phyloP scores from a whole-genome alignment of 169 alveolate species.

The Plasmodium inui region DNA sequence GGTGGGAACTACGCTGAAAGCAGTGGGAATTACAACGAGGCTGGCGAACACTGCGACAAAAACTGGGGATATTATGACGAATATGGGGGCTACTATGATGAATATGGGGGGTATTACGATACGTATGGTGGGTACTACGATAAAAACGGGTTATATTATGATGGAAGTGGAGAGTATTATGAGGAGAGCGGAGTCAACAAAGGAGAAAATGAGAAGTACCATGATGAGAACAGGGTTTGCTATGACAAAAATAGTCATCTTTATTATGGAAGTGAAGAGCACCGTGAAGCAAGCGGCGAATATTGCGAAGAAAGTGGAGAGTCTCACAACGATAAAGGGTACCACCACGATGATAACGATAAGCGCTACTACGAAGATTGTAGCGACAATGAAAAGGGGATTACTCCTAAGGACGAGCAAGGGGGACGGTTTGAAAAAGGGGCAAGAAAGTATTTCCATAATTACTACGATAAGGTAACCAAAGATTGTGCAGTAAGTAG shows the following conservation, averaged over 20 bases:
- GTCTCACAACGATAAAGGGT: not conserved
- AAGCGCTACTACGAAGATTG: slow-evolving; percentile 5
- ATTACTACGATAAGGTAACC: not conserved
- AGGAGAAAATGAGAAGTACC: not conserved
- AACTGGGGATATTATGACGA: not conserved
- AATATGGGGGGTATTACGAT: not conserved
- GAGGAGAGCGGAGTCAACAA: slow-evolving; percentile 6
- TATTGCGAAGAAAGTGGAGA: not conserved
- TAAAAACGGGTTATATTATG: slow-evolving; percentile 13
- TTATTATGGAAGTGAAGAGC: slow-evolving; percentile 6
- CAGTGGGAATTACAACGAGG: not conserved
- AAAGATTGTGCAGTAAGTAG: not conserved
- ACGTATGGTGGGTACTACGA: not conserved
- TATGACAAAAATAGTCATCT: not conserved
- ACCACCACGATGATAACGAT: not conserved
- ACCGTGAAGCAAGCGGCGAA: not conserved
- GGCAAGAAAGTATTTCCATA: not conserved
- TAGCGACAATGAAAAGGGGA: not conserved
- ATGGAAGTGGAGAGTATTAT: slow-evolving; percentile 29
- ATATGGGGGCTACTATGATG: slow-evolving; percentile 5
- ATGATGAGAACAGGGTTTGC: not conserved
- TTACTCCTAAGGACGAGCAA: not conserved
- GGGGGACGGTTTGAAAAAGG: slow-evolving; percentile 1
- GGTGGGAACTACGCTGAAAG: not conserved
- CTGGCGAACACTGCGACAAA: not conserved